Evolutionary conservation across 257 asterid species (phyloP), one percentile per base, ranked within the genome.

Genomic region (Solanum chilense): DNA sequence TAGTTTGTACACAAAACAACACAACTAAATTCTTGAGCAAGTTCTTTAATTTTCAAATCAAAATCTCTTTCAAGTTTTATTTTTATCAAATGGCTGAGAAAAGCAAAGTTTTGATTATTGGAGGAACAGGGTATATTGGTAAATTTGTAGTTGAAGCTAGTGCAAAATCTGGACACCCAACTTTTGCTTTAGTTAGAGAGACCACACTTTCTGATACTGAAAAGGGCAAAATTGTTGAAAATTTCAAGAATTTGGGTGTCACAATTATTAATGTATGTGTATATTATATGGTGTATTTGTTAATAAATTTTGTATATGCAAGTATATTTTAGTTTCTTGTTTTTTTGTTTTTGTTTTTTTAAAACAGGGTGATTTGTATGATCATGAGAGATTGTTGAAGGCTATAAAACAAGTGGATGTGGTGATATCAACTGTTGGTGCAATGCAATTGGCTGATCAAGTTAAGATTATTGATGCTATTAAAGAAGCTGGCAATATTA

Each of bases 41-140:
- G 20, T 15, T 47, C 45, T 16, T 49, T 29, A 80, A 49, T 8
- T 49, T 49, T 80, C 68, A 7, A 80, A 27, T 29, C 27, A 47
- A 47, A 77, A 76, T 76, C 21, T 37, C 7, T 37, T 76, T 29
- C 18, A 47, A 47, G 23, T 31, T 44, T 9, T 25, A 18, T 20
- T 47, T 47, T 29, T 7, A 76, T 29, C 66, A 90, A 87, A 95
- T 94, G 98, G 98, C 92, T 0, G 94, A 90, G 74, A 94, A 93
- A 68, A 96, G 96, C 95, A 95, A 94, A 94, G 90, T 96, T 88
- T 56, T 96, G 92, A 88, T 96, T 58, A 94, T 96, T 33, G 99
- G 99, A 20, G 99, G 95, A 88, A 94, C 98, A 0, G 99, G 99
- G 31, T 92, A 94, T 87, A 90, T 95, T 66, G 98, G 99, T 0